These are phyloP conservation scores for Pyronema omphalodes DNA, from an alignment of 495 filamentous ascomycete species.

Conservation along the genomic window DNA sequence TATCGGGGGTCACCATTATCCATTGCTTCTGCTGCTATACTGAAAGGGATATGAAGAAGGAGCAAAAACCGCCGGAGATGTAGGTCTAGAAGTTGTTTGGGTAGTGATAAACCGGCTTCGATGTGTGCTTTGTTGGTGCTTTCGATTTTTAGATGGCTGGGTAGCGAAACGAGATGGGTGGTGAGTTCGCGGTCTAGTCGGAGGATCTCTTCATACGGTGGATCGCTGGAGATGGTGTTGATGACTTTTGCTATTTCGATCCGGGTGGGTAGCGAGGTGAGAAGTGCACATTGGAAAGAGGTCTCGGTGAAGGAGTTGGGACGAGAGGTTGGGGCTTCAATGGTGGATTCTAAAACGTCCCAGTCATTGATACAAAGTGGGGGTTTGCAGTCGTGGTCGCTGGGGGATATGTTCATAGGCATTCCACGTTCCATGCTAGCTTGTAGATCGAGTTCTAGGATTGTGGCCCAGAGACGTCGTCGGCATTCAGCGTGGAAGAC, in stretches of 20 bases:
- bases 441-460: slow-evolving; percentile 43
- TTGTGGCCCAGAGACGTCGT: slow-evolving; percentile 49
- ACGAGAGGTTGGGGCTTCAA: neutral
- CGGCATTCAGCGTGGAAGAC: slow-evolving; percentile 43
- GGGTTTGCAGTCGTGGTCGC: neutral
- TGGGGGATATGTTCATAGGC: slow-evolving; percentile 22
- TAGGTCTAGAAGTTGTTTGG: neutral
- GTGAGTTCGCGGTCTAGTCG: neutral
- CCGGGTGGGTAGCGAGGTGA: neutral
- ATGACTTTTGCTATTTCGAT: neutral
- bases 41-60: neutral
- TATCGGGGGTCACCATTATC: neutral
- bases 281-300: neutral
- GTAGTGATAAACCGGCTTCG: neutral
- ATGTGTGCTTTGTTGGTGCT: neutral
- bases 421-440: slow-evolving; percentile 42
- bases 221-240: neutral
- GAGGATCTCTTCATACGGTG: neutral
- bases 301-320: neutral
- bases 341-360: neutral
- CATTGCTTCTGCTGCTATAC: neutral
- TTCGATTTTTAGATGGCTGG: neutral
- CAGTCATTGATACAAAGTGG: neutral
- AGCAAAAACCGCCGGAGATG: neutral
- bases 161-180: neutral